Conservation (phyloP, 2,329 filamentous ascomycete species). For the Cladophialophora psammophila region DNA sequence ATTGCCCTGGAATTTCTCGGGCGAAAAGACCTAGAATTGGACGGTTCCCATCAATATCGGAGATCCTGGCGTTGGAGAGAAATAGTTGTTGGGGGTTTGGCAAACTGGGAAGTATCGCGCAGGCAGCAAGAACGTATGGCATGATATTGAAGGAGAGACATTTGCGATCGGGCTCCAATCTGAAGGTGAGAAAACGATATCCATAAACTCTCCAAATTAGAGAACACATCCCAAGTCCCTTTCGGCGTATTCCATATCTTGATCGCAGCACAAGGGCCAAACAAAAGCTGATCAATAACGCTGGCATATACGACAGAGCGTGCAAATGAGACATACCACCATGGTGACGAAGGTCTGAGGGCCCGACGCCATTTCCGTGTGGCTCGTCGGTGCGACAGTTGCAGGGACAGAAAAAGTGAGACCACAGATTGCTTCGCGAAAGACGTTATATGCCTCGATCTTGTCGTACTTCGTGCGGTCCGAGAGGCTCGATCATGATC, state of each 20-base stretch:
- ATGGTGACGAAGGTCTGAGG: constrained; percentile 39
- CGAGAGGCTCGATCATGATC: background rate
- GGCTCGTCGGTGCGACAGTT: background rate
- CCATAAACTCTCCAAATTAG: background rate
- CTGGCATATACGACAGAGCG: background rate
- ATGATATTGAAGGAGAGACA: background rate
- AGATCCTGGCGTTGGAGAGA: background rate
- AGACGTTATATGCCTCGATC: constrained; percentile 4
- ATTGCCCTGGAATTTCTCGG: constrained; percentile 61
- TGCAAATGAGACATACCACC: constrained; percentile 25
- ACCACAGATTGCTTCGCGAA: background rate
- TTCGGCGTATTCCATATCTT: background rate
- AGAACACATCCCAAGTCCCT: background rate
- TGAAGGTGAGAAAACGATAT: background rate
- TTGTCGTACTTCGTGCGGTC: background rate
- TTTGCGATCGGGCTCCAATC: no score
- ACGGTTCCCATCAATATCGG: background rate
- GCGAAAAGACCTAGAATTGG: constrained; percentile 54
- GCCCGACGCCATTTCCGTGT: constrained; percentile 37
- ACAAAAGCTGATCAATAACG: background rate
- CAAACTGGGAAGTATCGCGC: background rate
- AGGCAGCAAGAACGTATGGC: background rate
- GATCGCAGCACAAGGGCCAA: background rate
- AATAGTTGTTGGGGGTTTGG: no score
- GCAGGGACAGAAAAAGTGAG: background rate